Base-by-base conservation (phyloP, 1,284 basidiomycete species). In the Sporisorium sorghi region DNA sequence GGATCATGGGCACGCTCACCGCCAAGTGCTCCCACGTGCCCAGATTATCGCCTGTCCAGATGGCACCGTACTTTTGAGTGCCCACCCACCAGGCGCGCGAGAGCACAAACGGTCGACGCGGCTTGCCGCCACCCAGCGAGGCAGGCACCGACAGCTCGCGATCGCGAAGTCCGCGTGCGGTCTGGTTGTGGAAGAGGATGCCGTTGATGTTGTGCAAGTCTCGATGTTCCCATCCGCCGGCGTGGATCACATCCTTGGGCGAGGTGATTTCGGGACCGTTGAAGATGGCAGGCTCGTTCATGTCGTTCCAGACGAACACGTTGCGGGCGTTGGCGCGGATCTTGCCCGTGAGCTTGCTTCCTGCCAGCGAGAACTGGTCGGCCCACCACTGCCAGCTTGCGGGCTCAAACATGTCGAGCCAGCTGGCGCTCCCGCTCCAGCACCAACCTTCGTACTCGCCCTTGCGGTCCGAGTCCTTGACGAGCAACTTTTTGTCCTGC, bases 241-340 rank as follows among this genome's bases (percentile, higher is more conserved):
- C 87, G 81, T 99, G 96, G 37, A 97, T 85, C 67, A 91, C 93
- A 79, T 99, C 97, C 83, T 92, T 93, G 14, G 93, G 94, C 91
- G 97, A 94, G 14, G 93, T 94, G 81, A 99, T 96, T 84, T 99
- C 97, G 3, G 97, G 97, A 0, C 96, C 97, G 78, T 97, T 96
- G 87, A 99, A 99, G 24, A 99, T 91, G 5, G 94, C 91, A 1
- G 96, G 96, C 92, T 98, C 96, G 83, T 97, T 98, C 96, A 99
- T 99, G 85, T 99, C 96, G 85, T 97, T 98, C 94, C 95, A 97
- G 68, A 98, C 92, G 82, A 91, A 91, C 11, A 97, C 89, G 78
- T 90, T 90, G 49, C 82, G 76, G 5, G 81, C 82, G 50, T 83
- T 84, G 21, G 77, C 83, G 17, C 65, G 55, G 26, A 83, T 66